A percentile compares a stretch with the other conserved stretches of the same genome.
Evolutionary conservation across 2,329 filamentous ascomycete species (phyloP).

Genomic region (Neonectria hederae): DNA sequence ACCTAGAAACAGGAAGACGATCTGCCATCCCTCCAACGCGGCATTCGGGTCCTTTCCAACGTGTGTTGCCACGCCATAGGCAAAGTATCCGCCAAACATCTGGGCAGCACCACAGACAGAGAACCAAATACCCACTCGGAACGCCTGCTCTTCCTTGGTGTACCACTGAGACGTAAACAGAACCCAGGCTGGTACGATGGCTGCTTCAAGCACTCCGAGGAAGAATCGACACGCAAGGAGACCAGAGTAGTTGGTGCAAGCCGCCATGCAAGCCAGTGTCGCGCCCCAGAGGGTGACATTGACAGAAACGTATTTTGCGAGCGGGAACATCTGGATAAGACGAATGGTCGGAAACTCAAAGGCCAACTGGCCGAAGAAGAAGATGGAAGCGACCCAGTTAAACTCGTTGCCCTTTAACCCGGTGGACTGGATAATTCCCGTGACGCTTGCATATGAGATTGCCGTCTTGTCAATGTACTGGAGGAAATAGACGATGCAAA

Average conservation of each 20-base stretch:
- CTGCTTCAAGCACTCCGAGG: slow-evolving; percentile 26
- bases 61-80: slow-evolving; percentile 32
- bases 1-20: slow-evolving; percentile 29
- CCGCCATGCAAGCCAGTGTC: slow-evolving; percentile 28
- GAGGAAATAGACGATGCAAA: slow-evolving; percentile 36
- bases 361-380: slow-evolving; percentile 48
- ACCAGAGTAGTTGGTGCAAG: slow-evolving; percentile 27
- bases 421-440: slow-evolving; percentile 39
- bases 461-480: slow-evolving; percentile 43
- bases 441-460: slow-evolving; percentile 39
- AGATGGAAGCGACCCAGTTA: slow-evolving; percentile 49
- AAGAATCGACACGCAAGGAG: slow-evolving; percentile 30
- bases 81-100: slow-evolving; percentile 38
- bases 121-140: slow-evolving; percentile 36
- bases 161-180: slow-evolving; percentile 36
- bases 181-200: slow-evolving; percentile 28
- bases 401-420: slow-evolving; percentile 53
- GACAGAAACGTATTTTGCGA: slow-evolving; percentile 50
- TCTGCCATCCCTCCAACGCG: slow-evolving; percentile 21
- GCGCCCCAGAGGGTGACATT: slow-evolving; percentile 49
- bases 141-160: slow-evolving; percentile 33
- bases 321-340: slow-evolving; percentile 50
- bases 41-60: slow-evolving; percentile 29
- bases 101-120: slow-evolving; percentile 30
- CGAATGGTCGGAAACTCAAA: slow-evolving; percentile 52